Conservation (phyloP, 75 land plant genomes). For the Pseudotsuga menziesii region DNA sequence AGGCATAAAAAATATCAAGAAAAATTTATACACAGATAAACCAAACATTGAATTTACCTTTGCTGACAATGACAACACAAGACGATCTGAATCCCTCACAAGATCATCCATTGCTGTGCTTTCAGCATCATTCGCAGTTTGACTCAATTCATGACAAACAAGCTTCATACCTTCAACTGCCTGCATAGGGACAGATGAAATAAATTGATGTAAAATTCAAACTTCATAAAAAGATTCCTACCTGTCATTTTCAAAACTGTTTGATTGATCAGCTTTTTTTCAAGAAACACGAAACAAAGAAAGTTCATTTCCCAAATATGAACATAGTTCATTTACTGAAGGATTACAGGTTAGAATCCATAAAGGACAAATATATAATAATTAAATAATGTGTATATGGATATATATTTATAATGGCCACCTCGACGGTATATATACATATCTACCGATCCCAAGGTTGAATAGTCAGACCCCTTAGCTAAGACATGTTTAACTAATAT, state of each 20-base stretch:
- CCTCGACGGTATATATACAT: too few species aligned
- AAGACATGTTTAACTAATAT: too few species aligned
- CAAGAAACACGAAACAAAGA: too few species aligned
- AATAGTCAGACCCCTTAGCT: too few species aligned
- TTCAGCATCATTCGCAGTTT: slow-evolving; percentile 75
- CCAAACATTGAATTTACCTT: slow-evolving; percentile 42
- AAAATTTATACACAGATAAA: slow-evolving; percentile 2
- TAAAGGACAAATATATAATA: too few species aligned
- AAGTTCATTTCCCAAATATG: too few species aligned
- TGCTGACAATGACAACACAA: slow-evolving; percentile 78
- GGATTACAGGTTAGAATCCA: too few species aligned
- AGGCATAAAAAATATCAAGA: not conserved
- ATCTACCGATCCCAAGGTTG: too few species aligned
- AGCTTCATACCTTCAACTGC: slow-evolving; percentile 99
- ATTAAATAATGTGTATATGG: too few species aligned
- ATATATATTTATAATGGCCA: too few species aligned
- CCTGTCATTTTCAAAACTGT: not conserved
- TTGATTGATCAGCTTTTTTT: too few species aligned
- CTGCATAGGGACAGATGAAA: slow-evolving; percentile 50
- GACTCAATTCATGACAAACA: slow-evolving; percentile 91
- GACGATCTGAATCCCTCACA: slow-evolving; percentile 84
- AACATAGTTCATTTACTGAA: too few species aligned
- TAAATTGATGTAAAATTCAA: slow-evolving; percentile 4
- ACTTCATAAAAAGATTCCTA: not conserved
- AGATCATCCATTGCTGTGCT: slow-evolving; percentile 74